These are phyloP conservation scores for Cercospora nicotianae DNA, from an alignment of 2,329 filamentous ascomycete species.

Conservation along the genomic window DNA sequence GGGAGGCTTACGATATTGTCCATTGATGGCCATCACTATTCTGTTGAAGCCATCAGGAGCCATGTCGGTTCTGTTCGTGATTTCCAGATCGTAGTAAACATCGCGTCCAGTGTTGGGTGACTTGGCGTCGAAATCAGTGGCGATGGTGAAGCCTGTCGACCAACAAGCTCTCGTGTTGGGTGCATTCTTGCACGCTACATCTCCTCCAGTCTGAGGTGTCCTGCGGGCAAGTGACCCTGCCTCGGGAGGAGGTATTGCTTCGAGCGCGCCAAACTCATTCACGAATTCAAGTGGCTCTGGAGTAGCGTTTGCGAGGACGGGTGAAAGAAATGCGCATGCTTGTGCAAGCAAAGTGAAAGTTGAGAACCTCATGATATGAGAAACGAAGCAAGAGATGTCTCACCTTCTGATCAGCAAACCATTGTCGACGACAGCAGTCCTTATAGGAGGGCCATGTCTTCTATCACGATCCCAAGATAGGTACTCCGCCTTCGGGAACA, in stretches of 20 bases:
- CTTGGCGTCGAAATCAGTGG: constrained; percentile 50
- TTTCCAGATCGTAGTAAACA: constrained; percentile 38
- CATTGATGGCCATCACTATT: constrained; percentile 57
- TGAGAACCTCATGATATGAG: constrained; percentile 10
- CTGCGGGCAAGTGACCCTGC: constrained; percentile 4
- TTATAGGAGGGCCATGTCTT: neutral
- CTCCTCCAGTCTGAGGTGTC: constrained; percentile 11
- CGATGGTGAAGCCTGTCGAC: constrained; percentile 46
- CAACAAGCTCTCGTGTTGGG: constrained; percentile 46
- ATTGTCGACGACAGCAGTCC: neutral
- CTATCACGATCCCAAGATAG: neutral
- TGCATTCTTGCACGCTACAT: constrained; percentile 42
- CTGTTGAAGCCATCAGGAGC: constrained; percentile 40
- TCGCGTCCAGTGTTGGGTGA: constrained; percentile 43
- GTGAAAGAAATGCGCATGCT: constrained; percentile 6
- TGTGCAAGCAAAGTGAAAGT: constrained; percentile 5
- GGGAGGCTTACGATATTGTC: constrained; percentile 51
- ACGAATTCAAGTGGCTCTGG: constrained; percentile 12
- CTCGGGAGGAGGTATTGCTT: constrained; percentile 9
- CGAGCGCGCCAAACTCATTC: constrained; percentile 12
- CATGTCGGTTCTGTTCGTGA: constrained; percentile 40
- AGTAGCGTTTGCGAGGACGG: constrained; percentile 11
- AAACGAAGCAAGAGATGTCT: neutral
- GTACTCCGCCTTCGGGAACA: neutral
- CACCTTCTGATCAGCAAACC: neutral